Evolutionary conservation across 2,329 filamentous ascomycete genomes (phyloP), one percentile per base, ranked within the genome.

Genomic region (Nothophaeocryptopus gaeumannii): DNA sequence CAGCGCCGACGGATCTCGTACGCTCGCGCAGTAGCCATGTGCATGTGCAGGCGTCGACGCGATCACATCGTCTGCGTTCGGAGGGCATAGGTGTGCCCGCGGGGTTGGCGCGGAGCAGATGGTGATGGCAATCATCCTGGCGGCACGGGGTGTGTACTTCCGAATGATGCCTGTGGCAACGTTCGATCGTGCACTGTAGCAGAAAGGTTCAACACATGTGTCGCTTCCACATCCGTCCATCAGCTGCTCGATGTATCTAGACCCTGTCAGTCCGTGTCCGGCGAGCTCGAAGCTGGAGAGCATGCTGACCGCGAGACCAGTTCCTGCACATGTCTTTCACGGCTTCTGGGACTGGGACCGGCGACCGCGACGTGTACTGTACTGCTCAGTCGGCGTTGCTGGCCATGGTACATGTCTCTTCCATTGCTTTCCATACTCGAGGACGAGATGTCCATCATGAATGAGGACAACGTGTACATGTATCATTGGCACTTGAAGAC

Each of bases 81-180:
- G 63, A 5, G 71, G 72, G 59, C 89, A 95, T 1, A 95, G 71
- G 11, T 81, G 81, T 53, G 72, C 75, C 55, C 88, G 83, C 0
- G 88, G 82, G 55, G 90, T 82, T 57, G 89, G 86, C 58, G 86
- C 81, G 60, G 84, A 86, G 7, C 88, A 88, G 39, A 95, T 74
- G 60, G 86, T 85, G 38, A 88, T 78, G 5, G 90, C 90, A 39
- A 95, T 72, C 1, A 86, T 88, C 59, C 89, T 81, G 3, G 89
- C 89, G 62, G 88, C 95, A 26, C 88, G 81, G 9, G 84, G 78
- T 47, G 84, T 95, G 65, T 90, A 93, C 64, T 82, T 79, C 51
- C 89, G 83, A 58, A 89, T 78, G 2, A 89, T 88, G 0, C 78
- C 78, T 26, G 80, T 78, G 35, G 43, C 55, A 15, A 83, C 72